Evolutionary conservation across 75 land plant species (phyloP).

Genomic region (Picea sitchensis): DNA sequence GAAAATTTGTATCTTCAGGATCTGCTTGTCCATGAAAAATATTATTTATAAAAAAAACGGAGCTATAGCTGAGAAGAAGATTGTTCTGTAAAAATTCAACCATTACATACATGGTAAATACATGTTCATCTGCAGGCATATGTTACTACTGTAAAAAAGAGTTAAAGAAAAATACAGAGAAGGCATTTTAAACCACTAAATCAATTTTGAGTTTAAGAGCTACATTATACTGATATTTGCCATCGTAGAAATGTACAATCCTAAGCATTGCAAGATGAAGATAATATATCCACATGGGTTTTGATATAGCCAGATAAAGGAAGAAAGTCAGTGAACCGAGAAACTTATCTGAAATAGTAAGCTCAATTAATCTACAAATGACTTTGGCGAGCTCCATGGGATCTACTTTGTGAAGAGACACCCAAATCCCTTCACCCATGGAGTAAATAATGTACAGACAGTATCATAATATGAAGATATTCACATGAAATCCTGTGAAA

Average conservation of each 20-base stretch:
- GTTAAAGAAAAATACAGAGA: not conserved
- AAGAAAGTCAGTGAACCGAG: not conserved
- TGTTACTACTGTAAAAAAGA: not conserved
- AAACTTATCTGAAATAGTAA: not conserved
- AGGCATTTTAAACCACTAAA: not conserved
- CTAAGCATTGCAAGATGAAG: not conserved
- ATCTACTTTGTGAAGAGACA: too few relatives aligned
- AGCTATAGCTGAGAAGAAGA: not conserved
- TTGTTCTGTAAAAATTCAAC: not conserved
- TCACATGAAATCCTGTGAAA: not conserved
- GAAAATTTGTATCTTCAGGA: not conserved
- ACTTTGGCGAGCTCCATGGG: not conserved
- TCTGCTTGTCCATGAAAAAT: not conserved
- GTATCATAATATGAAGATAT: not conserved
- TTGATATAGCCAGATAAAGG: not conserved
- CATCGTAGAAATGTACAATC: not conserved
- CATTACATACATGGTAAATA: not conserved
- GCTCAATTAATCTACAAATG: not conserved
- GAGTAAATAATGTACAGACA: not conserved
- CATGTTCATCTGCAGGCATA: not conserved
- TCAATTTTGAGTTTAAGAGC: not conserved
- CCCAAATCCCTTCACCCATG: too few relatives aligned
- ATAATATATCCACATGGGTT: not conserved
- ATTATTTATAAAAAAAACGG: not conserved
- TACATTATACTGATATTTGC: not conserved